Conservation (phyloP, 176 grass and related monocot species). For the Microstegium vimineum region DNA sequence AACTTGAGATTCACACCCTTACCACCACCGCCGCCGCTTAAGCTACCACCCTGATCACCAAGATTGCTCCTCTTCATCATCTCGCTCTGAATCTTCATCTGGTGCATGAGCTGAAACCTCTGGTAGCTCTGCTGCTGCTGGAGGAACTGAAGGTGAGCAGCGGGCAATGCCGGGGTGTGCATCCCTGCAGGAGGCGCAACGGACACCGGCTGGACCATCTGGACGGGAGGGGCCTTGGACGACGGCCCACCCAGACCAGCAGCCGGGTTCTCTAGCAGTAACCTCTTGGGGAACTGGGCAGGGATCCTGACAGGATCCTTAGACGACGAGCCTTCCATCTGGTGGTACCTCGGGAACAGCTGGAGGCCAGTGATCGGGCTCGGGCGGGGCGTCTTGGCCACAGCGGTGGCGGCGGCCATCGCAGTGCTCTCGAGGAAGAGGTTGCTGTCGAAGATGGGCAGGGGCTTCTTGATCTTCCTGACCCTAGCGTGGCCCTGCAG, state of each 20-base stretch:
- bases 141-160: slow-evolving; percentile 68
- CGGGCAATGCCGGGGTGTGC: slow-evolving; percentile 32
- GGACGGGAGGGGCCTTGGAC: not conserved
- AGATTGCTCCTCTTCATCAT: slow-evolving; percentile 56
- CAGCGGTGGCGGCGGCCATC: not conserved
- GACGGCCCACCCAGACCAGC: slow-evolving; percentile 4
- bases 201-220: slow-evolving; percentile 47
- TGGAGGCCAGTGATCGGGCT: slow-evolving; percentile 53
- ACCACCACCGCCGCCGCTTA: not conserved
- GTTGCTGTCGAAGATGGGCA: slow-evolving; percentile 57
- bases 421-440: slow-evolving; percentile 64
- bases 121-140: slow-evolving; percentile 89
- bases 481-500: slow-evolving; percentile 79
- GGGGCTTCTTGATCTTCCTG: slow-evolving; percentile 59
- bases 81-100: slow-evolving; percentile 81
- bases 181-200: slow-evolving; percentile 22
- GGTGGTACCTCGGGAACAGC: slow-evolving; percentile 54
- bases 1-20: slow-evolving; percentile 73
- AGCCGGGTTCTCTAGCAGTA: slow-evolving; percentile 49
- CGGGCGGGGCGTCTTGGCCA: not conserved
- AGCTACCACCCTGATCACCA: slow-evolving; percentile 35
- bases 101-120: slow-evolving; percentile 82
- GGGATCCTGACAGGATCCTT: slow-evolving; percentile 56
- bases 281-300: slow-evolving; percentile 49
- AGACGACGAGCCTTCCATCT: slow-evolving; percentile 41